phyloP scores from a whole-genome alignment of 2,329 filamentous ascomycete genomes.

The Fusarium stilboides region DNA sequence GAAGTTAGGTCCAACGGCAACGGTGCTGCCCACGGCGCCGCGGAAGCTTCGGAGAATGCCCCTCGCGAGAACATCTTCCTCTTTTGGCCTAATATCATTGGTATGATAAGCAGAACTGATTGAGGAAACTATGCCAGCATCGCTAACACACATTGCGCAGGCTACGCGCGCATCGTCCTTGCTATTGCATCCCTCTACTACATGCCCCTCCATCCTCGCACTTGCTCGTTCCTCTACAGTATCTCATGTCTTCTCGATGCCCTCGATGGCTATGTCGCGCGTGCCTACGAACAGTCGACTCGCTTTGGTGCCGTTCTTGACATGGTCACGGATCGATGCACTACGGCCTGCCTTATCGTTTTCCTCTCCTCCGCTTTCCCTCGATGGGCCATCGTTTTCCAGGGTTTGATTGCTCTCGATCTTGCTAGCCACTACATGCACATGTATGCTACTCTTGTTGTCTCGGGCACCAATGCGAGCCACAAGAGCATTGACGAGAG shows the following conservation, averaged over 20 bases:
- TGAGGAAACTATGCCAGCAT: constrained; percentile 3
- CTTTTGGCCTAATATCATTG: constrained; percentile 86
- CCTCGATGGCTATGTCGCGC: constrained; percentile 92
- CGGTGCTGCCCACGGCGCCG: constrained; percentile 56
- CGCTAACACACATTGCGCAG: constrained; percentile 59
- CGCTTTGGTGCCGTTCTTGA: constrained; percentile 97
- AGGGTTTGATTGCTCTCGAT: constrained; percentile 91
- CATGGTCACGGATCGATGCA: constrained; percentile 99
- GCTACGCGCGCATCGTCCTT: constrained; percentile 83
- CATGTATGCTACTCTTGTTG: constrained; percentile 95
- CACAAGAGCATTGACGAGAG: constrained; percentile 96
- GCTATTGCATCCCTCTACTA: constrained; percentile 96
- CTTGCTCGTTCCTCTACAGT: constrained; percentile 91
- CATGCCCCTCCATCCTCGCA: constrained; percentile 98
- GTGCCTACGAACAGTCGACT: constrained; percentile 86
- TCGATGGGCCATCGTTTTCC: constrained; percentile 93
- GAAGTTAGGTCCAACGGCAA: constrained; percentile 59
- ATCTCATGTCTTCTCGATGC: constrained; percentile 96
- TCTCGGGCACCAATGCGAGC: constrained; percentile 84
- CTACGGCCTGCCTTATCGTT: constrained; percentile 93
- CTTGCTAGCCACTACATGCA: constrained; percentile 98
- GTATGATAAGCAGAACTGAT: constrained; percentile 61
- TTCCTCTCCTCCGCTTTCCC: constrained; percentile 97
- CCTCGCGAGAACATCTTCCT: constrained; percentile 82
- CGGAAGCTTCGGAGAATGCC: constrained; percentile 55